Base-by-base conservation (phyloP, 1,284 basidiomycete species). In the Pascua guehoae region DNA sequence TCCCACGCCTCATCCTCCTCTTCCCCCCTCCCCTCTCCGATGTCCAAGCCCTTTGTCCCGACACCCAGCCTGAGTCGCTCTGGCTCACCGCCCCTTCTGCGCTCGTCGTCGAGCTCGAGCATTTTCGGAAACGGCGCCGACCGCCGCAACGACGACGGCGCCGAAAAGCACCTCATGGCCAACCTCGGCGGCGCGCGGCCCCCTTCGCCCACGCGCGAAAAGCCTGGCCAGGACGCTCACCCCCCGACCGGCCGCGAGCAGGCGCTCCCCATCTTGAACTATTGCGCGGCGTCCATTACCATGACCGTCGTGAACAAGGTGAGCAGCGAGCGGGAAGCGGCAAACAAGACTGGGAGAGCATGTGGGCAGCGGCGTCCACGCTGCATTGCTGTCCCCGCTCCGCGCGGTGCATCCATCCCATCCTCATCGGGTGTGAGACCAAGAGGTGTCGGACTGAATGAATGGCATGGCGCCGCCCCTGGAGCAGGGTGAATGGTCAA, bases 251-350 rank as follows among this genome's bases (percentile, higher is more conserved):
- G 36, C 36, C 49, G 53, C 47, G 62, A 63, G 56, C 62, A 63
- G 56, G 86, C 87, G 40, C 81, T 88, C 10, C 86, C 94, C 38
- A 88, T 98, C 63, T 62, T 89, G 58, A 90, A 88, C 70, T 98
- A 98, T 78, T 99, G 96, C 73, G 67, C 88, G 36, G 91, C 95
- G 3, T 94, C 91, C 43, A 97, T 99, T 68, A 81, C 93, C 56
- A 99, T 99, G 96, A 99, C 96, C 0, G 85, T 98, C 48, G 86
- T 97, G 61, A 98, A 98, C 82, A 98, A 98, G 83, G 92, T 91
- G 52, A 52, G 56, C 55, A 12, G 9, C 38, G 39, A 44, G 43
- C 42, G 42, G 15, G 7, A 4, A 44, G 12, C 32, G 48, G 36
- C 48, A 8, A 40, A 37, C 37, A 16, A 38, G 36, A 24, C n/a